Evolutionary conservation across 179 eudicot species (phyloP).

Genomic region (Silene coronaria): DNA sequence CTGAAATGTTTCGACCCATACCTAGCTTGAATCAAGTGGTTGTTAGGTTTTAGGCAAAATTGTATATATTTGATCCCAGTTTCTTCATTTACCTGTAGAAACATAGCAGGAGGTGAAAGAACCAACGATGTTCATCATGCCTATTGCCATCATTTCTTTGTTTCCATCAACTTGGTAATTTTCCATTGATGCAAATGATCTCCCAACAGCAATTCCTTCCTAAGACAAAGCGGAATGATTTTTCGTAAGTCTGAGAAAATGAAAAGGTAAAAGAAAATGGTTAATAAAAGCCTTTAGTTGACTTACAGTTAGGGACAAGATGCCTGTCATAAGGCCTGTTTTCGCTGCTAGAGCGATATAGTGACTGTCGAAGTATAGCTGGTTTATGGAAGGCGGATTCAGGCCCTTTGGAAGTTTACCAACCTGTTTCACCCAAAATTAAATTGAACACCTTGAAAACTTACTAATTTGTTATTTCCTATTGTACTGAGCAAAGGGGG

Average conservation of each 20-base stretch:
- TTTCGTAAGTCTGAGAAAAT: too few relatives aligned
- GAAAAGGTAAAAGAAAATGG: too few relatives aligned
- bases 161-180: constrained; percentile 90
- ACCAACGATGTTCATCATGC: constrained; percentile 79
- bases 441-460: neutral
- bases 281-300: neutral
- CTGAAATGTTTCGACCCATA: too few relatives aligned
- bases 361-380: constrained; percentile 53
- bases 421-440: constrained; percentile 38
- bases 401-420: constrained; percentile 67
- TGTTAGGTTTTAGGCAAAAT: too few relatives aligned
- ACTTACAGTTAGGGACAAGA: constrained; percentile 79
- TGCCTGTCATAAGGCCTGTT: constrained; percentile 87
- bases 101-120: constrained; percentile 90
- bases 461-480: too few relatives aligned
- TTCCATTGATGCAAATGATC: constrained; percentile 81
- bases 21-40: too few relatives aligned
- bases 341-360: constrained; percentile 59
- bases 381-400: constrained; percentile 77
- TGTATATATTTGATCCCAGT: too few relatives aligned
- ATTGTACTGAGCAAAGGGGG: too few relatives aligned
- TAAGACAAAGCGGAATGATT: constrained; percentile 12
- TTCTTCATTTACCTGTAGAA: constrained; percentile 54
- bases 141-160: constrained; percentile 93
- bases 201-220: constrained; percentile 97